phyloP scores from a whole-genome alignment of 495 filamentous ascomycete genomes.

The Lasiosphaeria hispida region DNA sequence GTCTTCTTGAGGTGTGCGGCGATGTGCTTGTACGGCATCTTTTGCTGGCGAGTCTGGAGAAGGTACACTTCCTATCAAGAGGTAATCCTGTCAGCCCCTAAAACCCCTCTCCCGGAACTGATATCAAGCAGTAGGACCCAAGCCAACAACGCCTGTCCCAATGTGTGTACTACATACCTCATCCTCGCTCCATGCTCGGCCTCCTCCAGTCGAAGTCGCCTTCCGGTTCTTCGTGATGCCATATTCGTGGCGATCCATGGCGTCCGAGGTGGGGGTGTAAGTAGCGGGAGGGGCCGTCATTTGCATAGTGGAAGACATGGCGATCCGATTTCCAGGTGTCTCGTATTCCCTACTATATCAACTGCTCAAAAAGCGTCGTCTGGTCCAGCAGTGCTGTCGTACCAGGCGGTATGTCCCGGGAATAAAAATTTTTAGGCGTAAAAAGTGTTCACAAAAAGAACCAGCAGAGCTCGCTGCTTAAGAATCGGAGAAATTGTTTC shows the following conservation, averaged over 20 bases:
- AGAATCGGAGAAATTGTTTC: constrained; percentile 32
- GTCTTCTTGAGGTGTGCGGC: constrained; percentile 81
- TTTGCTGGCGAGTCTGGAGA: constrained; percentile 76
- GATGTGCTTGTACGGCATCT: constrained; percentile 89
- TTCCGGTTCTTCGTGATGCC: constrained; percentile 61
- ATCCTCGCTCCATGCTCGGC: constrained; percentile 74
- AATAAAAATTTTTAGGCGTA: constrained; percentile 22
- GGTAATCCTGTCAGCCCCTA: constrained; percentile 13
- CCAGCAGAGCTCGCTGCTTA: constrained; percentile 37
- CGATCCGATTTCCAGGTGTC: constrained; percentile 18
- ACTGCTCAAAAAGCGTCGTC: constrained; percentile 2
- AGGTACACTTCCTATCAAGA: constrained; percentile 71
- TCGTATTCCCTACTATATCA: constrained; percentile 9
- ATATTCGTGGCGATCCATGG: constrained; percentile 51
- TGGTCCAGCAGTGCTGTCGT: constrained; percentile 18
- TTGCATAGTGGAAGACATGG: constrained; percentile 49
- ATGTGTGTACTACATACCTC: constrained; percentile 52
- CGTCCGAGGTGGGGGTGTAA: constrained; percentile 48
- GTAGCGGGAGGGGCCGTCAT: constrained; percentile 41
- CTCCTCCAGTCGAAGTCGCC: constrained; percentile 64
- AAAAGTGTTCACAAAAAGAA: constrained; percentile 27
- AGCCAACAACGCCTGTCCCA: neutral
- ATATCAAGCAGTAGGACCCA: neutral
- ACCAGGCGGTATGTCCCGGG: constrained; percentile 33
- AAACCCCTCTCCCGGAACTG: neutral